phyloP scores from a whole-genome alignment of 371 early-diverging fungal species.

The Mortierella sp. region DNA sequence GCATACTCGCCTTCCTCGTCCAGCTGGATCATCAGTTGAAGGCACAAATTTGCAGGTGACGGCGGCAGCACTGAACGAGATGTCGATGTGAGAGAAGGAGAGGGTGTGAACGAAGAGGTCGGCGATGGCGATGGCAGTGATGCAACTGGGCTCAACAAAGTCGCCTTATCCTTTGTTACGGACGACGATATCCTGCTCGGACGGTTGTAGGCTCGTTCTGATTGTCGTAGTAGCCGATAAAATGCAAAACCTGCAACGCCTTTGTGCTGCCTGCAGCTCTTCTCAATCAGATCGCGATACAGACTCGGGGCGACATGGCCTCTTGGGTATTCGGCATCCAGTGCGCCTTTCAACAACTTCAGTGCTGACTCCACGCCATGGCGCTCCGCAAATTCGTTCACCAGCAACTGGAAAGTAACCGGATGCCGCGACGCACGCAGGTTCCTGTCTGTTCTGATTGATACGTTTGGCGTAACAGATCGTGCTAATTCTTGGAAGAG shows the following conservation, averaged over 20 bases:
- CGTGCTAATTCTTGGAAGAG: slow-evolving; percentile 27
- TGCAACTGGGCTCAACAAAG: neutral
- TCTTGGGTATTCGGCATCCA: slow-evolving; percentile 37
- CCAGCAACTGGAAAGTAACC: slow-evolving; percentile 33
- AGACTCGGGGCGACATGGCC: slow-evolving; percentile 13
- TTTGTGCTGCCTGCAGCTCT: slow-evolving; percentile 19
- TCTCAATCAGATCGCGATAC: slow-evolving; percentile 23
- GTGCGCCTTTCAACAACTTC: slow-evolving; percentile 12
- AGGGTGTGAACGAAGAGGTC: neutral
- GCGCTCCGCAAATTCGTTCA: slow-evolving; percentile 32
- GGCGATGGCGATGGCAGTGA: neutral
- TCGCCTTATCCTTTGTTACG: neutral
- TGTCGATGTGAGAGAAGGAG: slow-evolving; percentile 12
- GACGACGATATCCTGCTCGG: neutral
- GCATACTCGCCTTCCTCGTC: slow-evolving; percentile 9
- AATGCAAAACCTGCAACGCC: slow-evolving; percentile 22
- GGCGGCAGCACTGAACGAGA: slow-evolving; percentile 11
- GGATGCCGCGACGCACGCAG: slow-evolving; percentile 42
- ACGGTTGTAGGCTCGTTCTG: slow-evolving; percentile 1
- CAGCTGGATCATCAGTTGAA: slow-evolving; percentile 15
- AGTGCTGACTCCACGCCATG: slow-evolving; percentile 25
- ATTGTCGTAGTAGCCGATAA: slow-evolving; percentile 15
- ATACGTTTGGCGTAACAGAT: slow-evolving; percentile 9
- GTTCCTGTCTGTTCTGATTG: slow-evolving; percentile 6
- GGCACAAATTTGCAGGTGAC: slow-evolving; percentile 7